Conservation (phyloP, 2,329 filamentous ascomycete species). For the Aureobasidium namibiae region DNA sequence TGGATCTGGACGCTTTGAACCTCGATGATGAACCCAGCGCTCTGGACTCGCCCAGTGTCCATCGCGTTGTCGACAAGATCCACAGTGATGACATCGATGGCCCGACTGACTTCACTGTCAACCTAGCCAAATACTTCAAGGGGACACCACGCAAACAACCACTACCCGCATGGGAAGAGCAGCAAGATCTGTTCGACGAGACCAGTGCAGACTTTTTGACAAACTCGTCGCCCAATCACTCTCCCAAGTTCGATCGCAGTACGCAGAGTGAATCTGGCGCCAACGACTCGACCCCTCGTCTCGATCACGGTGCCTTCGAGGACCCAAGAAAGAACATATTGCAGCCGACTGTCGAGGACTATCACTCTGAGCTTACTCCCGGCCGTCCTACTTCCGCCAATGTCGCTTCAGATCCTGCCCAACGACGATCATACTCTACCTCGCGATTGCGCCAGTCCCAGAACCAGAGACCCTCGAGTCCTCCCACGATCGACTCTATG, state of each 20-base stretch:
- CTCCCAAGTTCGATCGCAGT: background rate
- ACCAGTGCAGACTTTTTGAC: constrained; percentile 1
- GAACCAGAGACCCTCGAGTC: constrained; percentile 21
- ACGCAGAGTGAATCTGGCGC: background rate
- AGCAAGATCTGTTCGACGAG: background rate
- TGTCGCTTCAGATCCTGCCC: constrained; percentile 7
- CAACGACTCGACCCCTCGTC: constrained; percentile 16
- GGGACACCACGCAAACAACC: background rate
- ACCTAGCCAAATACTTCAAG: constrained; percentile 28
- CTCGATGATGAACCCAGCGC: constrained; percentile 16
- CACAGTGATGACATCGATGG: constrained; percentile 30
- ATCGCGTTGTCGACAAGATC: constrained; percentile 19
- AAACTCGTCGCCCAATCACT: constrained; percentile 14
- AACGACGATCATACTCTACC: constrained; percentile 10
- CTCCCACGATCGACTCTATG: constrained; percentile 21
- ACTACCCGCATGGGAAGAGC: background rate
- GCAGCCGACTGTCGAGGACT: constrained; percentile 28
- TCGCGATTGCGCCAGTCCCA: constrained; percentile 1
- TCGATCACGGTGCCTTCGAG: constrained; percentile 15
- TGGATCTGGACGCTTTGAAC: constrained; percentile 26
- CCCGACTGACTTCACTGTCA: constrained; percentile 30
- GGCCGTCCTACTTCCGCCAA: constrained; percentile 16
- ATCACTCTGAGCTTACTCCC: constrained; percentile 27
- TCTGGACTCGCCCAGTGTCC: constrained; percentile 17
- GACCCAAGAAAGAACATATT: constrained; percentile 21